A percentile compares a stretch with the other conserved stretches of the same genome.
Conservation (phyloP, 169 alveolate species). For the Plasmodium ovale region DNA sequence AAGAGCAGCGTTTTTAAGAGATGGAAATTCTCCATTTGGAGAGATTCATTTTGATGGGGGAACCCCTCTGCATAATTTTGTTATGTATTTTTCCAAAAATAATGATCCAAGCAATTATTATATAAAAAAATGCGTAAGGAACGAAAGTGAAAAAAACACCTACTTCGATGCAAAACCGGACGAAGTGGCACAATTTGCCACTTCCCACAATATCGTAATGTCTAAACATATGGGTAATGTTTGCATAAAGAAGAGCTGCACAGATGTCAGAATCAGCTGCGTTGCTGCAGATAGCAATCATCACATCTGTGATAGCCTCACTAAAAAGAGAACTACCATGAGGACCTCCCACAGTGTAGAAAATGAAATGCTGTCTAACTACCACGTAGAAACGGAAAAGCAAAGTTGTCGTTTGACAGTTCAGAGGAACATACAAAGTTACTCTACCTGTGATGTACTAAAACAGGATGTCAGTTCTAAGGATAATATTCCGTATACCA, state of each 20-base stretch:
- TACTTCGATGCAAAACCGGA: background rate
- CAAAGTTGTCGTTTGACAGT: background rate
- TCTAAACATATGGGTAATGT: background rate
- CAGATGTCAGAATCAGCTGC: background rate
- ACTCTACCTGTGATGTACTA: slow-evolving; percentile 18
- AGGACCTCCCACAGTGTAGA: too few species aligned
- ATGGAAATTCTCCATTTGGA: background rate
- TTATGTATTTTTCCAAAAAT: background rate
- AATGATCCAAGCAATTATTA: background rate
- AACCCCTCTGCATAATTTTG: background rate
- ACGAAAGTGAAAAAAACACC: background rate
- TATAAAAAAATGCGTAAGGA: background rate
- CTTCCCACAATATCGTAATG: too few species aligned
- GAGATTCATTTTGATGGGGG: background rate
- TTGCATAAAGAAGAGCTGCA: background rate
- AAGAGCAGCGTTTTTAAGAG: background rate
- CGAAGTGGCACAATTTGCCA: background rate
- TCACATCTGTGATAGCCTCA: background rate
- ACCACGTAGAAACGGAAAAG: too few species aligned
- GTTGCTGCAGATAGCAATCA: background rate
- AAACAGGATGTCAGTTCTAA: background rate
- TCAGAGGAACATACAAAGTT: slow-evolving; percentile 9
- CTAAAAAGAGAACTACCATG: too few species aligned
- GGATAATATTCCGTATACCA: background rate
- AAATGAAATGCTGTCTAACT: too few species aligned